Evolutionary conservation across 2,329 filamentous ascomycete species (phyloP), one percentile per base, ranked within the genome.

Genomic region (Amauroascus verrucosus): DNA sequence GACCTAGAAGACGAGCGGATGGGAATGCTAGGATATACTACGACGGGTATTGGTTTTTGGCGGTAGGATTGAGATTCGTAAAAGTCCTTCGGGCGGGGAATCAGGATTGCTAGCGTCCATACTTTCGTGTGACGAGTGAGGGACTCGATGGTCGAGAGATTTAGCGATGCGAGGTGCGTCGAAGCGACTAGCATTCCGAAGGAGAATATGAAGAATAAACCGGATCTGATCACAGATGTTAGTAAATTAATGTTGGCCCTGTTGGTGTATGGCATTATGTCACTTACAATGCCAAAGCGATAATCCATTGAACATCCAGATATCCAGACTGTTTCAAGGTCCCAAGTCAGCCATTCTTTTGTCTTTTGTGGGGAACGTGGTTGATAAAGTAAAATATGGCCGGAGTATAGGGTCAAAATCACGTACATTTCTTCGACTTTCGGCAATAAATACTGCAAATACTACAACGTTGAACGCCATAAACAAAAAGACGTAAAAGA

Each of bases 61-160:
- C 63, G 64, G 16, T 61, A 57, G 28, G 63, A 67, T 26, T 75
- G 71, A 1, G 71, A 37, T 65, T 60, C 68, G 16, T 52, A 45
- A 40, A 62, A 59, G 44, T 65, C 63, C 14, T 73, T 64, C 5
- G 69, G 62, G 5, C 70, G 70, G 16, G 83, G 83, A 16, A 91
- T 76, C 22, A 83, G 77, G 5, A 96, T 79, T 1, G 91, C 90
- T 30, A 97, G 72, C 49, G 83, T 81, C 69, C 85, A 84, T 4
- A 82, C 79, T 56, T 79, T 82, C 16, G 71, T 76, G 57, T 75
- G 78, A 53, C 75, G 74, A 58, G 75, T 78, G 24, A 95, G 74
- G 54, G 83, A 80, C 65, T 98, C 93, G 55, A 98, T 84, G 16
- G 88, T 94, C 0, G 90, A 95, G 45, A 83, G 76, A 63, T 96